These are phyloP conservation scores for Penicillium angulare DNA, from an alignment of 495 filamentous ascomycete species.

Conservation along the genomic window DNA sequence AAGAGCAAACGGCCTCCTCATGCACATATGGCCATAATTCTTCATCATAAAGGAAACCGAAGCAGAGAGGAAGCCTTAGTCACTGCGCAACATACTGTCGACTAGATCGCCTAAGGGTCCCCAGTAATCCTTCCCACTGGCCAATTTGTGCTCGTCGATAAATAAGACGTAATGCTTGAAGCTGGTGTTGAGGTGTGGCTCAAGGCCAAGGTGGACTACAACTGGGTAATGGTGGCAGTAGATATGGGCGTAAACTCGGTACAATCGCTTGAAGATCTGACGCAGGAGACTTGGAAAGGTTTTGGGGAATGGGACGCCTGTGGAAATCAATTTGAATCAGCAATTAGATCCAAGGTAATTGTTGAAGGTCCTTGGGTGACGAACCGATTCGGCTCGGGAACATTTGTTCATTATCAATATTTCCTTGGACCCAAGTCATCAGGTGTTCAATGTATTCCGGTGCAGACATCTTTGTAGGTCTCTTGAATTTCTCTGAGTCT, in stretches of 20 bases:
- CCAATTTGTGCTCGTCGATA: slow-evolving; percentile 87
- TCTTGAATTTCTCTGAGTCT: slow-evolving; percentile 87
- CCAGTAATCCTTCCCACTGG: slow-evolving; percentile 95
- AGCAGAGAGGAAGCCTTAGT: slow-evolving; percentile 54
- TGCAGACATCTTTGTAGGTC: slow-evolving; percentile 96
- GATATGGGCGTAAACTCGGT: slow-evolving; percentile 97
- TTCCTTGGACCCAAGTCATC: slow-evolving; percentile 93
- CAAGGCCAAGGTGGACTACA: slow-evolving; percentile 88
- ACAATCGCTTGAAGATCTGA: slow-evolving; percentile 97
- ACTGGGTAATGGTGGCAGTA: slow-evolving; percentile 99
- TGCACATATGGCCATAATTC: slow-evolving; percentile 7
- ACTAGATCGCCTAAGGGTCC: slow-evolving; percentile 95
- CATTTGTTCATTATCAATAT: slow-evolving; percentile 92
- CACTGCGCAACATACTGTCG: slow-evolving; percentile 93
- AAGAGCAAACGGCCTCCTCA: slow-evolving; percentile 6
- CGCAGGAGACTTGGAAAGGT: slow-evolving; percentile 81
- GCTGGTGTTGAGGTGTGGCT: slow-evolving; percentile 96
- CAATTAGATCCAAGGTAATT: no score
- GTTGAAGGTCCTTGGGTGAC: no score
- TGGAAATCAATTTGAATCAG: slow-evolving; percentile 1
- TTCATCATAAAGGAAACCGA: neutral
- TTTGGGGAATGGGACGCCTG: slow-evolving; percentile 94
- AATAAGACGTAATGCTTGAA: slow-evolving; percentile 99
- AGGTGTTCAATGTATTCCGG: slow-evolving; percentile 96
- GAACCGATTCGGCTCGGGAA: slow-evolving; percentile 89